Evolutionary conservation across 495 filamentous ascomycete genomes (phyloP), one percentile per base, ranked within the genome.

Genomic region (Rusavskia elegans): DNA sequence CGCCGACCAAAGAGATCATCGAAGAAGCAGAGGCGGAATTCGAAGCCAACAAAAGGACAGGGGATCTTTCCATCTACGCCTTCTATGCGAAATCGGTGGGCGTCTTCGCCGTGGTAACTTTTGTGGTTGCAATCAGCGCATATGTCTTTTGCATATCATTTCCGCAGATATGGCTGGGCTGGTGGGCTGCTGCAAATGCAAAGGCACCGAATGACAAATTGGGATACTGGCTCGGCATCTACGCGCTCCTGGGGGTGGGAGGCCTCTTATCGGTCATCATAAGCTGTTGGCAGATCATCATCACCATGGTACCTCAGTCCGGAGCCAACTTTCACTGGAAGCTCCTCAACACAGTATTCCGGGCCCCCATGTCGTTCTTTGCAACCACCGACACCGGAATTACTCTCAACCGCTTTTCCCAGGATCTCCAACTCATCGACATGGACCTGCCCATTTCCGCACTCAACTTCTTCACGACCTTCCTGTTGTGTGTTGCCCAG

Each of bases 371-470:
- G 67, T 59, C 66, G 7, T 74, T 72, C 59, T 74, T 74, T 57
- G 61, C 70, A 0, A 66, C 57, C 1, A 73, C 70, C 7, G 71
- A 74, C 51, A 70, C 61, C 21, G 72, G 72, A 29, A 54, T 64
- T 11, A 73, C 69, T 7, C 61, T 71, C 25, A 74, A 74, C 57
- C 65, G 78, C 32, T 83, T 82, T 62, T 77, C 73, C 57, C 77
- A 82, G 56, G 79, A 82, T 49, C 65, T 83, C 35, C 67, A 73
- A 45, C 68, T 81, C 6, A 73, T 83, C 21, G 79, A 83, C 58
- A 79, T 71, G 62, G 69, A 76, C 38, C 66, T 69, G 23, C 77
- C 72, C 8, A 59, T 70, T 13, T 69, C 71, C 6, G 71, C 68
- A 4, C 61, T 75, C 40, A 76, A 74, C 49, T 70, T 71, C 13